Evolutionary conservation across 805 yeast genomes (phyloP), one percentile per base, ranked within the genome.

Genomic region (Candida boidinii): DNA sequence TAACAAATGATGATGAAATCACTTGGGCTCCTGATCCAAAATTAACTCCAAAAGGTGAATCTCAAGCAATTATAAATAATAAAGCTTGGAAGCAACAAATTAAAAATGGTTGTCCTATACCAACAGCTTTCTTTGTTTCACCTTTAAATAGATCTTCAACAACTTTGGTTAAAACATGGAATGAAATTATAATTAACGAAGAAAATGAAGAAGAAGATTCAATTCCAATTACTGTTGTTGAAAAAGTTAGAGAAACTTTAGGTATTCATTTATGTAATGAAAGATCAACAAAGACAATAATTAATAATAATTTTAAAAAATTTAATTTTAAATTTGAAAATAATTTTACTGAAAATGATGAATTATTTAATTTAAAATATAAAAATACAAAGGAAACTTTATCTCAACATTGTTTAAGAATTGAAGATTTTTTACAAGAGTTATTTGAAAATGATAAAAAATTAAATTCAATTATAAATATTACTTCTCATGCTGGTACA

Each of bases 81-180:
- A 46, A 44, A 15, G 61, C 59, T 6, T 69, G 76, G 73, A 39
- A 46, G 27, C 38, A 46, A 6, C 70, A 76, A 43, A 43, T 71
- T 5, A 42, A 36, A 7, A 48, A 54, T 12, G 69, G 76, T 2
- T 72, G 73, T 4, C 74, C 79, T 5, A 41, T 72, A n/a, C 85
- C 85, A 1, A 51, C 64, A 15, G 60, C 54, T 27, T 74, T 70
- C 41, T 79, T 68, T 48, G 64, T 67, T 19, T 75, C 82, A 2
- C 85, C 86, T 0, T 66, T 79, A 54, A 73, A 78, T 30, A 62
- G 86, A 44, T 71, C 82, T 17, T 56, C 70, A n/a, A 66, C 67
- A 43, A 79, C 86, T 0, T 58, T 70, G 40, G 56, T 61, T 5
- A 51, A 62, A 28, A 76, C 84, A 2, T 70, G 75, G 69, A 51